Percentiles rank a stretch among this genome's conserved stretches.
phyloP scores from a whole-genome alignment of 2,329 filamentous ascomycete species.

The Penicillium freii region DNA sequence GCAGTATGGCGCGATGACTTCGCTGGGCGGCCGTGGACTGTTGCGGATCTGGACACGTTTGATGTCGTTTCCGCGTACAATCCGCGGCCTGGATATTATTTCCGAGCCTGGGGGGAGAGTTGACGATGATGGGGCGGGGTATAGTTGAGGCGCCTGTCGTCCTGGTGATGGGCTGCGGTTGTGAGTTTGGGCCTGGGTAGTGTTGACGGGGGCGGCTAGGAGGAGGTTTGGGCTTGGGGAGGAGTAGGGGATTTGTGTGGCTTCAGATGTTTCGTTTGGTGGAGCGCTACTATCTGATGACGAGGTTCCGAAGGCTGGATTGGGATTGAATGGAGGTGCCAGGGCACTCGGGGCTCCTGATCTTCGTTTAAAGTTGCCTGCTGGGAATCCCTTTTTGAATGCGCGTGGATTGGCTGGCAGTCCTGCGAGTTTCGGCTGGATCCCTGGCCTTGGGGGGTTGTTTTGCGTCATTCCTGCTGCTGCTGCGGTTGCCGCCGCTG shows the following conservation, averaged over 20 bases:
- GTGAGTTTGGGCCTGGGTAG: slow-evolving; percentile 3
- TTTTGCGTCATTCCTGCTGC: background rate
- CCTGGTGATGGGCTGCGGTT: background rate
- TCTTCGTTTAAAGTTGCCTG: background rate
- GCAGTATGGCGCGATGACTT: slow-evolving; percentile 26
- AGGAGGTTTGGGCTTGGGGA: background rate
- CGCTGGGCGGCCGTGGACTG: slow-evolving; percentile 28
- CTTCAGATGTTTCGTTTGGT: slow-evolving; percentile 7
- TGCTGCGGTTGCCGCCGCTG: background rate
- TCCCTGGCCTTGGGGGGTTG: slow-evolving; percentile 1
- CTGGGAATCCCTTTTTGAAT: slow-evolving; percentile 30
- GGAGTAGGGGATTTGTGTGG: slow-evolving; percentile 5
- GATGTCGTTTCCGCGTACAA: slow-evolving; percentile 33
- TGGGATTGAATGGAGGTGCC: slow-evolving; percentile 7
- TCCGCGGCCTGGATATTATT: slow-evolving; percentile 34
- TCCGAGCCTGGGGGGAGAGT: slow-evolving; percentile 29
- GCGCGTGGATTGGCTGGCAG: slow-evolving; percentile 39
- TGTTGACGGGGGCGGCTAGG: slow-evolving; percentile 3
- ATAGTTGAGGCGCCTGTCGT: slow-evolving; percentile 18
- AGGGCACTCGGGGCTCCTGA: background rate
- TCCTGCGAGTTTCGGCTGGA: slow-evolving; percentile 22
- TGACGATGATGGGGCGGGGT: slow-evolving; percentile 11
- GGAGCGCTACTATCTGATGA: slow-evolving; percentile 14
- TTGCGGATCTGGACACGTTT: slow-evolving; percentile 33
- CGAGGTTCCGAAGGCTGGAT: slow-evolving; percentile 3